Evolutionary conservation across 1,284 basidiomycete species (phyloP), one percentile per base, ranked within the genome.

Genomic region (Polyporus tsugae): DNA sequence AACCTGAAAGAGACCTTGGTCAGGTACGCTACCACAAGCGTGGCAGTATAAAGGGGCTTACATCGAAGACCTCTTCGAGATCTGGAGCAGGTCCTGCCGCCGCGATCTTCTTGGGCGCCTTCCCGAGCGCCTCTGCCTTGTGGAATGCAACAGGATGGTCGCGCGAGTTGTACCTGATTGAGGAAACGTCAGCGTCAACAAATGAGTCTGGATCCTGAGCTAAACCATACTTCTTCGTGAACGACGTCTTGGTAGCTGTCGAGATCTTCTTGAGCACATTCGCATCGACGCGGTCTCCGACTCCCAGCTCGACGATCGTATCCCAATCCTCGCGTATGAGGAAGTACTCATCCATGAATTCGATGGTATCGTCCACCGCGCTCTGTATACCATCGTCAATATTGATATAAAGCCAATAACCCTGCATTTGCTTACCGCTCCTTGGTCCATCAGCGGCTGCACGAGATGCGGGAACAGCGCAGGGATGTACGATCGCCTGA

Each of bases 251-350:
- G 53, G 91, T 91, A 0, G 92, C 87, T 0, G 92, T 78, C 0
- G 95, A 84, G 41, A 99, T 95, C 82, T 92, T 92, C 84, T 97
- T 98, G 72, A 94, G 78, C 9, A 96, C 84, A 0, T 85, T 57
- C 0, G 93, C 92, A 59, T 94, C 93, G 72, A 88, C 89, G 76
- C 91, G 88, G 6, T 92, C 86, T 67, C 91, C 97, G 11, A 99
- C 87, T 0, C 97, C 97, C 11, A 99, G 87, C 79, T 99, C 97
- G 65, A 99, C 87, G 63, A 99, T 87, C 11, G 94, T 91, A 74
- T 99, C 98, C 94, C 97, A 97, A 77, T 99, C 97, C 46, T 99
- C 97, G 72, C 94, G 93, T 6, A 91, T 91, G 44, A 99, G 82
- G 80, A 90, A 99, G 80, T 99, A 99, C 60, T 94, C 92, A 80